Base-by-base conservation (phyloP, 192 early-diverging fungal genomes). In the Linnemannia zychae region DNA sequence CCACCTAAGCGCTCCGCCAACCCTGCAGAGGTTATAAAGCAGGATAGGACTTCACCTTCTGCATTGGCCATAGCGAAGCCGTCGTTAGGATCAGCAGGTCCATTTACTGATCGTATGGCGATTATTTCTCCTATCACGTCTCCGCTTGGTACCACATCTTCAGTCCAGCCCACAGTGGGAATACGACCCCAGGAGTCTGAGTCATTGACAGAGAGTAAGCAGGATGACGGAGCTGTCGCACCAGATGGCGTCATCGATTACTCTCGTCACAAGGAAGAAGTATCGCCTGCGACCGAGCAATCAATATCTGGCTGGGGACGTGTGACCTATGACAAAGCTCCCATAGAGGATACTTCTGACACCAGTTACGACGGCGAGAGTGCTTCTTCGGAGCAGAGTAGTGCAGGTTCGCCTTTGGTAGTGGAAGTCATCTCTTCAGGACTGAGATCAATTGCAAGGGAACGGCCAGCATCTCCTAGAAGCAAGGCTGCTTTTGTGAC, bases 371-470 rank as follows among this genome's bases (percentile, higher is more conserved):
- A 40, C 67, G 24, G 37, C 15, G n/a, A 74, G 18, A 44, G 33
- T 17, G 24, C 22, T 15, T 28, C 69, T 0, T 76, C 74, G 36
- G 65, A 53, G 17, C 65, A 47, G 20, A 66, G 75, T 1, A 60
- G 65, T 34, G 81, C 48, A 17, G 75, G 66, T 4, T 57, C 75
- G 11, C 75, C 81, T 0, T 44, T 84, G 69, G 65, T 77, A 20
- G 75, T 84, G 12, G 81, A 78, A n/a, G 76, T 84, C 15, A 71
- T 84, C 37, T 74, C 81, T 1, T 82, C 81, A 46, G 81, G 81
- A 31, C n/a, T 77, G 18, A 75, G 81, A 6, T 67, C 81, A 2
- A n/a, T 63, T 24, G 70, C 28, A 49, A 28, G 22, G 3, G 65
- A 76, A 33, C 48, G 50, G 16, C n/a, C 66, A 34, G 7, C 34